Percentiles rank a stretch among this genome's conserved stretches.
Evolutionary conservation across 768 basidiomycete species (phyloP).

Genomic region (Bullera alba): DNA sequence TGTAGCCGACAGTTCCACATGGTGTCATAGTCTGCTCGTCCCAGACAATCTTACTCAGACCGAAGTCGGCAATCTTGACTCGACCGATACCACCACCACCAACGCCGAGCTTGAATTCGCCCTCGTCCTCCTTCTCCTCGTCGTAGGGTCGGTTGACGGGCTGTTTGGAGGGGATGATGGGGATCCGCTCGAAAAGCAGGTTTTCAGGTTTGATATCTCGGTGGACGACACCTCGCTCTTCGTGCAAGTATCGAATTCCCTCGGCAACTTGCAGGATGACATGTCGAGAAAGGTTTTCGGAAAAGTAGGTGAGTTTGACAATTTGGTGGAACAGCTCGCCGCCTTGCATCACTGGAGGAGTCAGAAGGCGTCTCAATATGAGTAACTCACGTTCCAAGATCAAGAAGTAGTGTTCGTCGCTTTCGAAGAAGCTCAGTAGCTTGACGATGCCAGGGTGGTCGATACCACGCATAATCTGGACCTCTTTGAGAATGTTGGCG

Average conservation of each 20-base stretch:
- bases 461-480: constrained; percentile 96
- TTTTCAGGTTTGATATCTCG: constrained; percentile 99
- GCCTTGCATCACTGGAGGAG: constrained; percentile 76
- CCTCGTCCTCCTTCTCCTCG: constrained; percentile 97
- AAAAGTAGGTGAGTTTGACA: constrained; percentile 98
- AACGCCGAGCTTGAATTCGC: constrained; percentile 82
- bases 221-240: constrained; percentile 95
- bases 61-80: constrained; percentile 98
- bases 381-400: constrained; percentile 71
- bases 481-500: constrained; percentile 98
- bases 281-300: constrained; percentile 91
- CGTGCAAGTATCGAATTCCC: constrained; percentile 90
- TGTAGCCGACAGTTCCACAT: constrained; percentile 99
- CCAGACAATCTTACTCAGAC: constrained; percentile 95
- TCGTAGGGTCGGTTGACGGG: constrained; percentile 78
- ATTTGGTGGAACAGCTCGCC: constrained; percentile 74
- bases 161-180: constrained; percentile 75
- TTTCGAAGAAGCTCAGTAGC: constrained; percentile 85
- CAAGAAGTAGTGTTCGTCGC: constrained; percentile 85
- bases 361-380: constrained; percentile 1
- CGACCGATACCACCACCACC: constrained; percentile 96
- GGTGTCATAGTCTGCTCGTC: constrained; percentile 98
- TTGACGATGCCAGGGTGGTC: constrained; percentile 90
- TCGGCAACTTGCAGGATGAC: constrained; percentile 88
- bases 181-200: constrained; percentile 84